Conservation (phyloP, 768 basidiomycete genomes). For the Kwoniella dendrophila region DNA sequence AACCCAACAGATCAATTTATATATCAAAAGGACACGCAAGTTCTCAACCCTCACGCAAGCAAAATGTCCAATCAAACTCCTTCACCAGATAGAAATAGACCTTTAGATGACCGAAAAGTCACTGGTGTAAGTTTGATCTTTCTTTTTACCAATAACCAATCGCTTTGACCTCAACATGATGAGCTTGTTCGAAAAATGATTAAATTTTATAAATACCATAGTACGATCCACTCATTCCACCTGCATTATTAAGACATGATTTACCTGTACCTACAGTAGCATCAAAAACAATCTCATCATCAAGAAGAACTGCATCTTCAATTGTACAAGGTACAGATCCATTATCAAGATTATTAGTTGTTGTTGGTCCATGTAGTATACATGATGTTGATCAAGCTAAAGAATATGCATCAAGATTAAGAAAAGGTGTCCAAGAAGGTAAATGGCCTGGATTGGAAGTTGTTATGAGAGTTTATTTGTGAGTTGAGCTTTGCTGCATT, state of each 20-base stretch:
- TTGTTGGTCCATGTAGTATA: conserved; percentile 95
- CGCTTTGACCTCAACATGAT: too few relatives aligned
- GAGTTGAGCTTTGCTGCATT: conserved; percentile 55
- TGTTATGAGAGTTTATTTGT: conserved; percentile 98
- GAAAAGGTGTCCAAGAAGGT: conserved; percentile 69
- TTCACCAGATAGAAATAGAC: conserved; percentile 43
- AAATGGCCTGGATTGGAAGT: conserved; percentile 71
- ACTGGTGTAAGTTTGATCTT: conserved; percentile 41
- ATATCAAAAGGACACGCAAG: too few relatives aligned
- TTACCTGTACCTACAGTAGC: conserved; percentile 69
- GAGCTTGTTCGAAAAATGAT: too few relatives aligned
- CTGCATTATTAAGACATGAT: conserved; percentile 85
- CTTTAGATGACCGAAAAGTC: conserved; percentile 49
- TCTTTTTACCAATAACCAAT: too few relatives aligned
- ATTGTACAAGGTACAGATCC: conserved; percentile 77
- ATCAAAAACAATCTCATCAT: conserved; percentile 72
- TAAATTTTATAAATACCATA: conserved; percentile 51
- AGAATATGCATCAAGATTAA: conserved; percentile 56
- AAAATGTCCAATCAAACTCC: conserved; percentile 32
- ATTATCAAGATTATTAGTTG: conserved; percentile 74
- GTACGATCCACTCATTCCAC: conserved; percentile 97
- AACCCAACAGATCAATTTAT: too few relatives aligned
- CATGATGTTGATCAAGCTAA: conserved; percentile 81
- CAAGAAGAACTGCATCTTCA: conserved; percentile 75
- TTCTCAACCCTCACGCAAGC: not conserved